These are phyloP conservation scores for Exophiala sp. DNA, from an alignment of 2,329 filamentous ascomycete genomes.

Conservation along the genomic window DNA sequence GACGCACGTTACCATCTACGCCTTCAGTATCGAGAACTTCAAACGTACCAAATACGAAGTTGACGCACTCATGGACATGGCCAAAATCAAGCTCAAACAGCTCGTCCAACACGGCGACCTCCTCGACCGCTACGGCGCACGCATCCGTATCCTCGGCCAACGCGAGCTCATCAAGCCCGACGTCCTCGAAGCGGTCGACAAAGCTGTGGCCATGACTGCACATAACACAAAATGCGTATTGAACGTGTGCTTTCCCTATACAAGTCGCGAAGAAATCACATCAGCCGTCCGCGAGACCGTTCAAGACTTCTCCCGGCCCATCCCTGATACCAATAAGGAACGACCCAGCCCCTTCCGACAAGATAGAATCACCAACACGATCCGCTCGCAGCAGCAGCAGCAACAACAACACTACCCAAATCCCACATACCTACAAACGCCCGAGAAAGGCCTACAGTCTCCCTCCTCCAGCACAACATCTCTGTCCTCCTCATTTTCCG, in stretches of 20 bases:
- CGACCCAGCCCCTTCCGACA: slow-evolving; percentile 75
- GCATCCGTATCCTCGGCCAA: slow-evolving; percentile 80
- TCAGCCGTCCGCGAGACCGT: slow-evolving; percentile 84
- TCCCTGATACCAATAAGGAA: slow-evolving; percentile 45
- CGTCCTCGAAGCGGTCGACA: slow-evolving; percentile 82
- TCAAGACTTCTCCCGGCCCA: slow-evolving; percentile 74
- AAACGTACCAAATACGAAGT: slow-evolving; percentile 96
- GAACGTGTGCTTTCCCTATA: slow-evolving; percentile 98
- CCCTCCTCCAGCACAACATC: slow-evolving; percentile 27
- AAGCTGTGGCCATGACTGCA: slow-evolving; percentile 79
- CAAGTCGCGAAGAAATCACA: slow-evolving; percentile 91
- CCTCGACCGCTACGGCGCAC: slow-evolving; percentile 86
- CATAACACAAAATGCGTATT: slow-evolving; percentile 76
- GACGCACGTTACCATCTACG: slow-evolving; percentile 94
- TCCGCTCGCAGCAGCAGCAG: slow-evolving; percentile 63
- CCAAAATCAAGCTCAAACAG: slow-evolving; percentile 90
- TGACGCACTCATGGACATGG: slow-evolving; percentile 94
- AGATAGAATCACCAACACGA: slow-evolving; percentile 80
- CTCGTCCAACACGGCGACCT: slow-evolving; percentile 89
- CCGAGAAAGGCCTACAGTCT: slow-evolving; percentile 8
- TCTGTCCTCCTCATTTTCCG: slow-evolving; percentile 23
- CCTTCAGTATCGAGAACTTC: slow-evolving; percentile 99
- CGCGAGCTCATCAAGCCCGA: slow-evolving; percentile 79
- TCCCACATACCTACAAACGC: slow-evolving; percentile 34
- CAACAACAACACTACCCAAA: slow-evolving; percentile 24